Evolutionary conservation across 495 filamentous ascomycete genomes (phyloP).

Genomic region (Penicillium bialowiezense): DNA sequence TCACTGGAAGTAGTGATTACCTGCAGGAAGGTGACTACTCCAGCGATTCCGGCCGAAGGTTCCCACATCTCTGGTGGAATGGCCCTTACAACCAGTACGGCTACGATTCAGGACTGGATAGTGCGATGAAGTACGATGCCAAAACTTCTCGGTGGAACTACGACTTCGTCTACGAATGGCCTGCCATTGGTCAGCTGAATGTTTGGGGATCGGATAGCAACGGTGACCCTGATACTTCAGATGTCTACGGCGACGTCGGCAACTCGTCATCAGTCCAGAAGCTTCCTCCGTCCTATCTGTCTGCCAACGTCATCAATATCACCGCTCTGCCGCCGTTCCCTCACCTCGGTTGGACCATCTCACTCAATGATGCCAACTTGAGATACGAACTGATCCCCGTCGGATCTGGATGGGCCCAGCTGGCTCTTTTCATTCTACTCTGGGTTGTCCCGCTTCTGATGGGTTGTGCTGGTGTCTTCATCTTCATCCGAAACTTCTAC

Average conservation of each 20-base stretch:
- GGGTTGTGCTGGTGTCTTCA: conserved; percentile 35
- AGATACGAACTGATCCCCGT: conserved; percentile 39
- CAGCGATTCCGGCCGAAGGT: conserved; percentile 39
- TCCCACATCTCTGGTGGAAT: conserved; percentile 59
- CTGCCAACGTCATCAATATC: conserved; percentile 47
- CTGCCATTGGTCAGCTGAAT: conserved; percentile 44
- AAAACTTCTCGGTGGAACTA: conserved; percentile 47
- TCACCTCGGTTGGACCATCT: conserved; percentile 41
- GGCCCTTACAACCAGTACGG: conserved; percentile 63
- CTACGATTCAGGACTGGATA: conserved; percentile 55
- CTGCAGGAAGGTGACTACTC: conserved; percentile 55
- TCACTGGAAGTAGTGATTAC: conserved; percentile 56
- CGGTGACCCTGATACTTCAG: conserved; percentile 45
- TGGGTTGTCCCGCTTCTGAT: conserved; percentile 39
- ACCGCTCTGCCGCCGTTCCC: conserved; percentile 41
- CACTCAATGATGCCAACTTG: conserved; percentile 44
- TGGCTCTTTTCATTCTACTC: conserved; percentile 45
- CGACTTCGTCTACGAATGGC: conserved; percentile 53
- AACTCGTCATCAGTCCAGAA: conserved; percentile 16
- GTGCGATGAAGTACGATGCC: conserved; percentile 47
- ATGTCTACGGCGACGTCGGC: conserved; percentile 49
- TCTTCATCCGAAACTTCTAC: conserved; percentile 49
- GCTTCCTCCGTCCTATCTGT: conserved; percentile 21
- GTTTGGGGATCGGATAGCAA: conserved; percentile 47
- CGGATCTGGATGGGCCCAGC: conserved; percentile 40